Evolutionary conservation across 306 rosid genomes (phyloP).

Genomic region (Ceratonia siliqua): DNA sequence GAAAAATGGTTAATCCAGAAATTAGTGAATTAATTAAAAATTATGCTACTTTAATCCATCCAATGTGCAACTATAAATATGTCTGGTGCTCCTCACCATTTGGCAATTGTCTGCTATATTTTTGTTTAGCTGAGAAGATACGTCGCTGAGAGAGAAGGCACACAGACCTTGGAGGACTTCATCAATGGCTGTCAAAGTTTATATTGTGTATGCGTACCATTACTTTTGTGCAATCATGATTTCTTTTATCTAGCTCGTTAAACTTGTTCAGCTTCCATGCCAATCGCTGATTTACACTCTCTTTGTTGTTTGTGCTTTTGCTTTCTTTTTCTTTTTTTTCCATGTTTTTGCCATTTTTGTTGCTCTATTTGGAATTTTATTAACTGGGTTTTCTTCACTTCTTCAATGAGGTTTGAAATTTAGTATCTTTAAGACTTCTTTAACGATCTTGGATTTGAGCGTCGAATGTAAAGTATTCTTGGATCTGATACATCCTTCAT

Average conservation of each 20-base stretch:
- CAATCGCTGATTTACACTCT: neutral
- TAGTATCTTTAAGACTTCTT: neutral
- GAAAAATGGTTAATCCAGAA: neutral
- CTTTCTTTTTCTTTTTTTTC: too few relatives aligned
- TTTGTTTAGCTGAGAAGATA: neutral
- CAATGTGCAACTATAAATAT: constrained; percentile 41
- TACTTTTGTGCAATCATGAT: neutral
- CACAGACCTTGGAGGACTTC: constrained; percentile 8
- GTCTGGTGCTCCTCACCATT: neutral
- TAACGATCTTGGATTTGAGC: neutral
- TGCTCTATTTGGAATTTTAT: neutral
- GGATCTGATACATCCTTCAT: neutral
- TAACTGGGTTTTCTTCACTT: neutral
- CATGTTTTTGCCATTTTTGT: neutral
- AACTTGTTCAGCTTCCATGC: neutral
- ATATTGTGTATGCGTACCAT: constrained; percentile 61
- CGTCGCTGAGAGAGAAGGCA: neutral
- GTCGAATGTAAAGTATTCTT: neutral
- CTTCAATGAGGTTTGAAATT: neutral
- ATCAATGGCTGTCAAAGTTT: constrained; percentile 70
- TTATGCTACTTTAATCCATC: neutral
- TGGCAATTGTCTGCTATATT: constrained; percentile 22
- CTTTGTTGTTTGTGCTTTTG: neutral
- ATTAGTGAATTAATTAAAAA: neutral
- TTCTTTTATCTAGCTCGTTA: neutral